Evolutionary conservation across 176 grass and related monocot species (phyloP).

Genomic region (Oryza glaberrima): DNA sequence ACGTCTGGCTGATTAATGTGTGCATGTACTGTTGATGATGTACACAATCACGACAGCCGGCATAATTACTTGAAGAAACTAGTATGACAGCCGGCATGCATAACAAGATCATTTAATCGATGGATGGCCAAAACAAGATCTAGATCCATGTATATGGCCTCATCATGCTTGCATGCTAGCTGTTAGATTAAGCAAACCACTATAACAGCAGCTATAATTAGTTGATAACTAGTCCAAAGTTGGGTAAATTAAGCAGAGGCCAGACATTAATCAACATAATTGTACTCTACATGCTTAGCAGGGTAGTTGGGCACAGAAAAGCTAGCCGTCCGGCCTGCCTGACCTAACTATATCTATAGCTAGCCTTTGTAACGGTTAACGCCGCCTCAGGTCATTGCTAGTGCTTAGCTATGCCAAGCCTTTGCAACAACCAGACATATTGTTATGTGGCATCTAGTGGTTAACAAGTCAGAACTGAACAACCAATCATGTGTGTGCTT

Average conservation of each 20-base stretch:
- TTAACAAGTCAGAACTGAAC: not conserved
- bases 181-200: conserved; percentile 9
- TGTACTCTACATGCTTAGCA: not conserved
- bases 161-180: not conserved
- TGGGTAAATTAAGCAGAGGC: not conserved
- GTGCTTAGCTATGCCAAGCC: too few relatives aligned
- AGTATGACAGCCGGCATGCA: not conserved
- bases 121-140: not conserved
- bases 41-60: not conserved
- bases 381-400: not conserved
- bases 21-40: not conserved
- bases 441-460: not conserved
- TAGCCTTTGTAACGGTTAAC: not conserved
- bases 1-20: not conserved
- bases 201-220: not conserved
- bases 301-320: not conserved
- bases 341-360: not conserved
- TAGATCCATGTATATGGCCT: not conserved
- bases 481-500: not conserved
- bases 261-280: conserved; percentile 19
- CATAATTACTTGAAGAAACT: not conserved
- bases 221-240: not conserved
- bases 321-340: not conserved
- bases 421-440: not conserved
- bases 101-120: not conserved